A percentile compares a stretch with the other conserved stretches of the same genome.
Evolutionary conservation across 208 protist species (phyloP).

Genomic region (Angomonas ambiguus): DNA sequence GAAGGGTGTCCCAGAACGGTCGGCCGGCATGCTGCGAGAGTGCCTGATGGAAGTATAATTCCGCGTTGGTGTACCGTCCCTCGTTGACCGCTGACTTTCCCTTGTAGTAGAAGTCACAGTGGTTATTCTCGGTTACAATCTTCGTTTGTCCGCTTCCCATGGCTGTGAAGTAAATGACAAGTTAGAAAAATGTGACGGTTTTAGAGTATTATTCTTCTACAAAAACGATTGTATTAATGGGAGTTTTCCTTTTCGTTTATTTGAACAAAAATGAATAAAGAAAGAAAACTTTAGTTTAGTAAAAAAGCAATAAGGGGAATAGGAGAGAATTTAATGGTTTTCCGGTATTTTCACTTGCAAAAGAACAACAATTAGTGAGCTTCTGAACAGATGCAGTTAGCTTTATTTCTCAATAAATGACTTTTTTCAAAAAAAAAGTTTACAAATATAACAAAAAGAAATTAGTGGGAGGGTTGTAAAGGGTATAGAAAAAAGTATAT

Average conservation of each 20-base stretch:
- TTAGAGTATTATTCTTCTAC: not conserved
- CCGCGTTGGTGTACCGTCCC: slow-evolving; percentile 38
- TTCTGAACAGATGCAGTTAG: not conserved
- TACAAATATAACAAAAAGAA: not conserved
- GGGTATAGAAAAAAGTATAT: not conserved
- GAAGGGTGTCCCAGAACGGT: slow-evolving; percentile 23
- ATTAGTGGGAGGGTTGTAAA: not conserved
- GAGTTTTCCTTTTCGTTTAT: not conserved
- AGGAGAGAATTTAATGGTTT: not conserved
- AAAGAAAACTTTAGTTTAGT: not conserved
- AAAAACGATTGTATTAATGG: not conserved
- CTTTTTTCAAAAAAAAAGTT: not conserved
- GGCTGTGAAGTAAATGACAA: not conserved
- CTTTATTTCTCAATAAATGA: not conserved
- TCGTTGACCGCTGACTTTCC: slow-evolving; percentile 23
- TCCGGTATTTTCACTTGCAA: no score
- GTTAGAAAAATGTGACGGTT: not conserved
- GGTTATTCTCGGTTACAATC: slow-evolving; percentile 11
- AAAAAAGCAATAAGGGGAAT: not conserved
- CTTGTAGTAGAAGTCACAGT: slow-evolving; percentile 29
- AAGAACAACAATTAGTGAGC: no score
- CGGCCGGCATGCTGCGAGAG: slow-evolving; percentile 31
- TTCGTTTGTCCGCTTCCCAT: slow-evolving; percentile 8
- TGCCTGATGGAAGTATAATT: slow-evolving; percentile 38
- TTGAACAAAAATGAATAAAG: not conserved